A percentile compares a stretch with the other conserved stretches of the same genome.
Evolutionary conservation across 306 rosid genomes (phyloP).

Genomic region (Prunus mongolica): DNA sequence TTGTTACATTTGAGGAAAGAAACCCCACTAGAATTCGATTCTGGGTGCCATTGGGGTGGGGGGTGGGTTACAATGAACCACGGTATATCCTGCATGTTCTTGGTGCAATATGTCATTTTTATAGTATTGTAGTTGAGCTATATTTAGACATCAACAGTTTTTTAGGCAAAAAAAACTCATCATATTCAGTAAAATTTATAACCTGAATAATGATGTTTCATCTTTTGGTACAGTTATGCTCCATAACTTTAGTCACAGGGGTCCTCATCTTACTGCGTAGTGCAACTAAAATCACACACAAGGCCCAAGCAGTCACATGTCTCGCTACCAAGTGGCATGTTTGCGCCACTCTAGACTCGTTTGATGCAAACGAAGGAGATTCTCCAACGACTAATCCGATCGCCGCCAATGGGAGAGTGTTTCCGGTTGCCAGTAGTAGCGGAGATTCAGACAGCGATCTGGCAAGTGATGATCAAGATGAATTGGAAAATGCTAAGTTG

Average conservation of each 20-base stretch:
- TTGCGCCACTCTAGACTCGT: constrained; percentile 85
- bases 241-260: constrained; percentile 61
- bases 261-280: constrained; percentile 68
- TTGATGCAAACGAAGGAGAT: constrained; percentile 41
- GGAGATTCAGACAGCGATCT: constrained; percentile 48
- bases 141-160: no score
- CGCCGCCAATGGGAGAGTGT: constrained; percentile 13
- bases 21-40: accelerated
- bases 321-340: constrained; percentile 98
- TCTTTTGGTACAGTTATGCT: constrained; percentile 28
- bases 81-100: no score
- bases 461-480: constrained; percentile 69
- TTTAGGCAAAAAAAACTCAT: no score
- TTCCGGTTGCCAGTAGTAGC: constrained; percentile 26
- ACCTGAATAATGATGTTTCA: not conserved
- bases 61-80: no score
- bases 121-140: no score
- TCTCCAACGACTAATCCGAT: no score
- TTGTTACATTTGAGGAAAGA: no score
- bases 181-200: no score
- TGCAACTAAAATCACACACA: constrained; percentile 91
- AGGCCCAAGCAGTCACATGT: constrained; percentile 80
- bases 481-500: constrained; percentile 48
- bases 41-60: no score
- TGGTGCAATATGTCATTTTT: no score